These are phyloP conservation scores for Colletotrichum cuscutae DNA, from an alignment of 2,329 filamentous ascomycete species.

Conservation along the genomic window DNA sequence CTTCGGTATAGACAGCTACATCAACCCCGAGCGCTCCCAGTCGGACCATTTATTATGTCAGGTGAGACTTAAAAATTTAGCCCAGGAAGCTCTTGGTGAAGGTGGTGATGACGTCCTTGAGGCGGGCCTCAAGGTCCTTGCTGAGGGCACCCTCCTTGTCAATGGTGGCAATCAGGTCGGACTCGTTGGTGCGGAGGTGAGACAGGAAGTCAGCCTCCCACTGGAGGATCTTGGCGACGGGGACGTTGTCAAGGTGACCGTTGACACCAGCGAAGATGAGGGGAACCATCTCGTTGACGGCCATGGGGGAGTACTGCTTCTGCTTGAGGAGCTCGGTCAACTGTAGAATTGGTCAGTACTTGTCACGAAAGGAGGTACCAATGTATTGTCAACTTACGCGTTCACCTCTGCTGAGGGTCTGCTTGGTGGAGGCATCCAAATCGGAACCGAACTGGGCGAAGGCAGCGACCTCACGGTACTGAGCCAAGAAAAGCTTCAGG, in stretches of 20 bases:
- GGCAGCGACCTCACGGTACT: conserved; percentile 99
- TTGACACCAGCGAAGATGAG: conserved; percentile 99
- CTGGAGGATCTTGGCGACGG: conserved; percentile 88
- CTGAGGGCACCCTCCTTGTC: conserved; percentile 95
- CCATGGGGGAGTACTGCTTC: conserved; percentile 99
- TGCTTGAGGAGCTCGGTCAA: conserved; percentile 99
- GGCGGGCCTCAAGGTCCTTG: conserved; percentile 89
- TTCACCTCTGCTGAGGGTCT: conserved; percentile 98
- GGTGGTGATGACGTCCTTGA: conserved; percentile 78
- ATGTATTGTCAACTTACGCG: conserved; percentile 71
- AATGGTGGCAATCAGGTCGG: conserved; percentile 84
- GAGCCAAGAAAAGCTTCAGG: conserved; percentile 99
- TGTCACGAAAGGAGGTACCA: background rate
- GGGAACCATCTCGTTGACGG: conserved; percentile 99
- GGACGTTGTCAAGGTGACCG: conserved; percentile 88
- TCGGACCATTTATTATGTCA: conserved; percentile 42
- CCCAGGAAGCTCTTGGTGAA: conserved; percentile 95
- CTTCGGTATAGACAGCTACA: conserved; percentile 60
- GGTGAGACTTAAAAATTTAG: conserved; percentile 55
- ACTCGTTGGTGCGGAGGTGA: conserved; percentile 91
- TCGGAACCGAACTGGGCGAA: conserved; percentile 99
- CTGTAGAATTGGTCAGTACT: conserved; percentile 48
- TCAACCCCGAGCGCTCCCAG: conserved; percentile 43
- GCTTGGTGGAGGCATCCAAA: conserved; percentile 98
- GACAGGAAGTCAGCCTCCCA: conserved; percentile 97